Evolutionary conservation across 768 basidiomycete species (phyloP).

Genomic region (Tulasnella sp.): DNA sequence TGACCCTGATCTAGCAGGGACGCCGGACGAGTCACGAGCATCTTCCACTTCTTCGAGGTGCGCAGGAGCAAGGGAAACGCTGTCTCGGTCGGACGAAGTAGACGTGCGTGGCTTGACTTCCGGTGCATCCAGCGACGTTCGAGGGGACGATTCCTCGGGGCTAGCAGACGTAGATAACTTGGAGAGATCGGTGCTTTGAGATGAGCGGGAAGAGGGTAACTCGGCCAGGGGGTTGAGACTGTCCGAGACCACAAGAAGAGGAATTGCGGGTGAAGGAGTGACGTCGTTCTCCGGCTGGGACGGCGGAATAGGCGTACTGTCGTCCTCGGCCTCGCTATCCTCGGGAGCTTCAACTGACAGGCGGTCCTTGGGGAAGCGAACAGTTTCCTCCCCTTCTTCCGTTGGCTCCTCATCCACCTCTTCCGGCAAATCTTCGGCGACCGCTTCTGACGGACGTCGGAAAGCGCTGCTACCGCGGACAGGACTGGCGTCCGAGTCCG

Average conservation of each 20-base stretch:
- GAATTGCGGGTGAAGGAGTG: background rate
- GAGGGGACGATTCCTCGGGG: background rate
- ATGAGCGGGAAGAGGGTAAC: conserved; percentile 9
- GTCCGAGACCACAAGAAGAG: background rate
- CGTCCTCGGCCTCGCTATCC: conserved; percentile 2
- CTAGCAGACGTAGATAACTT: background rate
- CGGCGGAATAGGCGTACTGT: background rate
- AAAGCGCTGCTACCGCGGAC: background rate
- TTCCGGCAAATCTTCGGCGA: conserved; percentile 1
- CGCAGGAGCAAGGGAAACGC: background rate
- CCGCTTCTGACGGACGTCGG: background rate
- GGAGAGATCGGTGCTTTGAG: conserved; percentile 1
- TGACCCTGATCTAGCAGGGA: background rate
- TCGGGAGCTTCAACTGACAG: background rate
- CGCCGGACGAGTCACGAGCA: background rate
- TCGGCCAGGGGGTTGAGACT: background rate
- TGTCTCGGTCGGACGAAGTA: background rate
- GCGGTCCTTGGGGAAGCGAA: background rate
- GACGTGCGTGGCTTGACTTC: background rate
- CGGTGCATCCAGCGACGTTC: conserved; percentile 10
- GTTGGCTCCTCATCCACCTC: background rate
- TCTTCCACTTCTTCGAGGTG: background rate
- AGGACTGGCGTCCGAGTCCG: conserved; percentile 3
- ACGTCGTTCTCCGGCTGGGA: background rate
- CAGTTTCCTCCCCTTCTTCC: conserved; percentile 5